These are phyloP conservation scores for Nitzschia palea DNA, from an alignment of 108 stramenopile genomes.

Conservation along the genomic window DNA sequence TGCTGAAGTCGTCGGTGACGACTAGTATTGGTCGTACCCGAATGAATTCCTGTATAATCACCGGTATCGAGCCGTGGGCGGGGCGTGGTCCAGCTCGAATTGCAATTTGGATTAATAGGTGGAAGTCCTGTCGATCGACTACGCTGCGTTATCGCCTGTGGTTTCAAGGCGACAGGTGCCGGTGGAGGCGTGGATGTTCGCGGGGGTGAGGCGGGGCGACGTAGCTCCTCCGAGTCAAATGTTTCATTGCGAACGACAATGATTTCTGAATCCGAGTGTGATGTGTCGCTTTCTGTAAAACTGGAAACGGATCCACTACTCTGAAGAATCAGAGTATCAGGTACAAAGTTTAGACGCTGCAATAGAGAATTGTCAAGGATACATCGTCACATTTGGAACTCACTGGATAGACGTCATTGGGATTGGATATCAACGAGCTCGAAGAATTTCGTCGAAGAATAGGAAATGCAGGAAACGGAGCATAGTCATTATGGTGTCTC, in stretches of 20 bases:
- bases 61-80: conserved; percentile 13
- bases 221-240: conserved; percentile 4
- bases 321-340: not conserved
- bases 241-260: not conserved
- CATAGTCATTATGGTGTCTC: not conserved
- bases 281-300: conserved; percentile 22
- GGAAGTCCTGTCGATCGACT: conserved; percentile 13
- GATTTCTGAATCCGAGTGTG: not conserved
- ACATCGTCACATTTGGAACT: no score
- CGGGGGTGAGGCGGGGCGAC: not conserved
- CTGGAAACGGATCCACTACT: conserved; percentile 11
- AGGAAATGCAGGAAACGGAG: conserved; percentile 13
- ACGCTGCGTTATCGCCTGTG: not conserved
- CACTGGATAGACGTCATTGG: conserved; percentile 17
- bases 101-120: conserved; percentile 4
- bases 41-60: not conserved
- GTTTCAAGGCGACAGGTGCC: not conserved
- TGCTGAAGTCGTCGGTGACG: conserved; percentile 19
- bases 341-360: no score
- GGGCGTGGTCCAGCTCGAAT: not conserved
- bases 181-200: conserved; percentile 1
- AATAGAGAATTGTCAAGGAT: no score
- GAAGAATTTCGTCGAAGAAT: not conserved
- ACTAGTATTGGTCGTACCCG: conserved; percentile 17
- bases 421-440: not conserved